A percentile compares a stretch with the other conserved stretches of the same genome.
Evolutionary conservation across 176 grass and related monocot species (phyloP).

Genomic region (Oryza punctata): DNA sequence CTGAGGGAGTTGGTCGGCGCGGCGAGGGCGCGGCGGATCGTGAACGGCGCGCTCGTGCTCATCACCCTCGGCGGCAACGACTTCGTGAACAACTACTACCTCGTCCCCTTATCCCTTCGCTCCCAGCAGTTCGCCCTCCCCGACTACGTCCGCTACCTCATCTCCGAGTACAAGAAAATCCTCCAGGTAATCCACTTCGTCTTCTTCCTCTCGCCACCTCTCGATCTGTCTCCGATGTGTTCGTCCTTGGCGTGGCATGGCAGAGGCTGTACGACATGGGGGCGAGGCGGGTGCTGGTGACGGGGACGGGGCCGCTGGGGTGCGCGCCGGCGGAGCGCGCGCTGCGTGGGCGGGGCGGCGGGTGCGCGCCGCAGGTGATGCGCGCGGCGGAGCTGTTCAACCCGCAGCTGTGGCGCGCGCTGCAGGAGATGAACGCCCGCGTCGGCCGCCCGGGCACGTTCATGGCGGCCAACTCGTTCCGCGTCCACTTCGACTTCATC

Average conservation of each 20-base stretch:
- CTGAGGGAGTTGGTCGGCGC: slow-evolving; percentile 47
- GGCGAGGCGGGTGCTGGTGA: slow-evolving; percentile 68
- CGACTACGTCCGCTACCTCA: slow-evolving; percentile 66
- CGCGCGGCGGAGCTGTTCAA: slow-evolving; percentile 81
- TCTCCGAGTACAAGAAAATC: slow-evolving; percentile 72
- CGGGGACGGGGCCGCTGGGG: slow-evolving; percentile 85
- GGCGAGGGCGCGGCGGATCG: slow-evolving; percentile 37
- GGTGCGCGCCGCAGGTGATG: slow-evolving; percentile 69
- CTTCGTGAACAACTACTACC: slow-evolving; percentile 74
- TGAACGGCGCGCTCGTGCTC: slow-evolving; percentile 57
- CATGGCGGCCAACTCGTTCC: slow-evolving; percentile 72
- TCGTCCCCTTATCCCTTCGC: slow-evolving; percentile 60
- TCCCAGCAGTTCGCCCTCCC: slow-evolving; percentile 76
- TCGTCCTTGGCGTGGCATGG: slow-evolving; percentile 5
- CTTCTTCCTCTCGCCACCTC: background rate
- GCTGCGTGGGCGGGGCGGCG: background rate
- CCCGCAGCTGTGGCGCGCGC: slow-evolving; percentile 57
- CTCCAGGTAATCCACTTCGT: slow-evolving; percentile 11
- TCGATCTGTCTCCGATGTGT: background rate
- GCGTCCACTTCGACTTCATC: slow-evolving; percentile 89
- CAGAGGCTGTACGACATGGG: slow-evolving; percentile 73
- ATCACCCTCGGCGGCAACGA: slow-evolving; percentile 72
- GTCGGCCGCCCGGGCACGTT: slow-evolving; percentile 52
- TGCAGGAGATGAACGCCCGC: slow-evolving; percentile 57
- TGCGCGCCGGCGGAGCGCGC: slow-evolving; percentile 75